Evolutionary conservation across 2,329 filamentous ascomycete genomes (phyloP).

Genomic region (Pseudopyricularia javanii): DNA sequence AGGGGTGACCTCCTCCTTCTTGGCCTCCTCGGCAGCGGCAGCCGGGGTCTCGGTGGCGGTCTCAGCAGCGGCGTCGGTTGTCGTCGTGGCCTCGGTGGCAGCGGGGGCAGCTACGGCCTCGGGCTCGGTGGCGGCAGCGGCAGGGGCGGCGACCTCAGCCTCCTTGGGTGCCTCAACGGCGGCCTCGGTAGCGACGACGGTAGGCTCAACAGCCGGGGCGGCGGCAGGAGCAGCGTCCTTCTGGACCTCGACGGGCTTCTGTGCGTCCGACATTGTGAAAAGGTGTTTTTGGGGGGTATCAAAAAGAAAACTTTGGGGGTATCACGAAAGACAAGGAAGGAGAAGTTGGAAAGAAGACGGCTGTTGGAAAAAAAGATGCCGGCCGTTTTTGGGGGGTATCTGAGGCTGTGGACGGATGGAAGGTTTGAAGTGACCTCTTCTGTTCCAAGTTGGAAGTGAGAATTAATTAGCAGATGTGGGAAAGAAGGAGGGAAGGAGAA

Average conservation of each 20-base stretch:
- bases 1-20: conserved; percentile 29
- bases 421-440: neutral
- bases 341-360: conserved; percentile 20
- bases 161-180: conserved; percentile 54
- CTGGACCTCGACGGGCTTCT: conserved; percentile 55
- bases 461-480: neutral
- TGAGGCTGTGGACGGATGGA: neutral
- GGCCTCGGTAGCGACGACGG: conserved; percentile 24
- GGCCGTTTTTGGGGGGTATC: conserved; percentile 8
- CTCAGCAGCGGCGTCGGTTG: conserved; percentile 17
- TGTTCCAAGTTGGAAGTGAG: neutral
- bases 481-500: conserved; percentile 1
- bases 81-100: conserved; percentile 19
- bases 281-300: conserved; percentile 11
- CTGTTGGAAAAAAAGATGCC: conserved; percentile 25
- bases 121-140: conserved; percentile 18
- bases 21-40: conserved; percentile 23
- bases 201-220: conserved; percentile 19
- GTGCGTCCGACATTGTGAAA: conserved; percentile 59
- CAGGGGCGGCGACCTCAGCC: conserved; percentile 45
- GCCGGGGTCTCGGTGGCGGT: conserved; percentile 24
- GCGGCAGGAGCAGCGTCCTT: conserved; percentile 30
- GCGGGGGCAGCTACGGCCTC: neutral
- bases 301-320: conserved; percentile 11
- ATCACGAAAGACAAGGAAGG: conserved; percentile 20